Evolutionary conservation across 2,329 filamentous ascomycete genomes (phyloP).

Genomic region (Aspergillus ruber): DNA sequence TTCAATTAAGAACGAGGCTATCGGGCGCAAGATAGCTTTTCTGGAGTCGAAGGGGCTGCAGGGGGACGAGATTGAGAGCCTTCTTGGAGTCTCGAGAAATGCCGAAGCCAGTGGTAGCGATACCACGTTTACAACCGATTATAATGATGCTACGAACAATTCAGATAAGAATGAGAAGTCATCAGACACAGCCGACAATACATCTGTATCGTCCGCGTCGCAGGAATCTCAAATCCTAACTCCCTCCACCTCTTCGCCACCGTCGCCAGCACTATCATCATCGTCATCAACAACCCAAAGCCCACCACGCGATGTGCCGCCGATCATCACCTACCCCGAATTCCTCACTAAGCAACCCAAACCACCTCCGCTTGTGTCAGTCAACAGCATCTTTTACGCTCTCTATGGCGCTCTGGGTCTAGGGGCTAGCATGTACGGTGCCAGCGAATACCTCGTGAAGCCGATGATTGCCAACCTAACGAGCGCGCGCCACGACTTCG

Average conservation of each 20-base stretch:
- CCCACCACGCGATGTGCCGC: conserved; percentile 43
- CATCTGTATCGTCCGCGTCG: conserved; percentile 4
- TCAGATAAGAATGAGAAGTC: background rate
- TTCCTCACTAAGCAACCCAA: conserved; percentile 55
- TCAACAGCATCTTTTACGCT: conserved; percentile 50
- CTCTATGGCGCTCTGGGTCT: conserved; percentile 52
- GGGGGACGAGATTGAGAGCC: conserved; percentile 59
- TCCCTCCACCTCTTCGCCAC: conserved; percentile 3
- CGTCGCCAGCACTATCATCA: conserved; percentile 7
- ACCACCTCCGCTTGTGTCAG: conserved; percentile 55
- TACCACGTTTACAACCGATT: conserved; percentile 10
- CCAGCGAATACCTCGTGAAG: conserved; percentile 53
- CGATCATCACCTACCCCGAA: conserved; percentile 62
- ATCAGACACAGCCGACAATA: background rate
- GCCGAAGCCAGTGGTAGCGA: conserved; percentile 19
- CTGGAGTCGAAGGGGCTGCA: conserved; percentile 69
- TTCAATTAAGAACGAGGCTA: conserved; percentile 60
- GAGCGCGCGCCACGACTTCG: conserved; percentile 53
- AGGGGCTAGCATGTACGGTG: conserved; percentile 51
- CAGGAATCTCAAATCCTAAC: conserved; percentile 5
- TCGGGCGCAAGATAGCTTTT: conserved; percentile 69
- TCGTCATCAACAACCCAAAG: conserved; percentile 5
- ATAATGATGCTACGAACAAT: background rate
- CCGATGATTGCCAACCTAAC: conserved; percentile 53
- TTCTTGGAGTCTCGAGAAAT: conserved; percentile 48